These are phyloP conservation scores for Acacia acuminata DNA, from an alignment of 306 rosid genomes.

Conservation along the genomic window DNA sequence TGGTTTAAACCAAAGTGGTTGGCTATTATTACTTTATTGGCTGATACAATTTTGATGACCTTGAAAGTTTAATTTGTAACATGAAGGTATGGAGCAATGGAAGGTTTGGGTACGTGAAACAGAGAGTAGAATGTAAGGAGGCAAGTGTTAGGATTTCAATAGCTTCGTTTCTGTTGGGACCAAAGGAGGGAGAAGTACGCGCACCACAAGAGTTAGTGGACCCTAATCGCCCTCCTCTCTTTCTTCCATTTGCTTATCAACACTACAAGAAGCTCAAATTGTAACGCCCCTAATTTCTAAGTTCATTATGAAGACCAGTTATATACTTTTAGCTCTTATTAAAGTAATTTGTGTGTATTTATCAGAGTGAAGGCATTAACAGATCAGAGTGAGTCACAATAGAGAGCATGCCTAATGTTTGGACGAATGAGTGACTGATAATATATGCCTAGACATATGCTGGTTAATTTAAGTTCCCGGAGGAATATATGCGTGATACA, in stretches of 20 bases:
- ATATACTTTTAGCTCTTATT: no score
- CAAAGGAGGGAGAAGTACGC: not conserved
- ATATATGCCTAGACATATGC: no score
- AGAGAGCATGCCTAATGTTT: no score
- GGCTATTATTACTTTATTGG: not conserved
- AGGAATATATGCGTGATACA: no score
- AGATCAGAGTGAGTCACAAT: no score
- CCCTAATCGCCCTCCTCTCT: not conserved
- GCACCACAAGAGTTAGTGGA: not conserved
- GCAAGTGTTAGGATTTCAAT: not conserved
- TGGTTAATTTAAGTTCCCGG: no score
- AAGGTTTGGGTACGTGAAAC: not conserved
- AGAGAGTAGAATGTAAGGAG: not conserved
- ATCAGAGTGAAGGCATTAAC: no score
- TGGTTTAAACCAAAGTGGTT: no score
- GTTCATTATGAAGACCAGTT: no score
- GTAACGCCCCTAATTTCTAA: no score
- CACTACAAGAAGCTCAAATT: not conserved
- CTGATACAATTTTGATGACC: not conserved
- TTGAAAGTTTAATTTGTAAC: not conserved
- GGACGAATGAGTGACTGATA: no score
- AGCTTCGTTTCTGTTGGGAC: not conserved
- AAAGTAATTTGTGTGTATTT: no score
- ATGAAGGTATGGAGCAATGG: constrained; percentile 6
- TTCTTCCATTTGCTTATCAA: not conserved